Evolutionary conservation across 202 grass and related monocot genomes (phyloP), one percentile per base, ranked within the genome.

Genomic region (Zoysia matrella): DNA sequence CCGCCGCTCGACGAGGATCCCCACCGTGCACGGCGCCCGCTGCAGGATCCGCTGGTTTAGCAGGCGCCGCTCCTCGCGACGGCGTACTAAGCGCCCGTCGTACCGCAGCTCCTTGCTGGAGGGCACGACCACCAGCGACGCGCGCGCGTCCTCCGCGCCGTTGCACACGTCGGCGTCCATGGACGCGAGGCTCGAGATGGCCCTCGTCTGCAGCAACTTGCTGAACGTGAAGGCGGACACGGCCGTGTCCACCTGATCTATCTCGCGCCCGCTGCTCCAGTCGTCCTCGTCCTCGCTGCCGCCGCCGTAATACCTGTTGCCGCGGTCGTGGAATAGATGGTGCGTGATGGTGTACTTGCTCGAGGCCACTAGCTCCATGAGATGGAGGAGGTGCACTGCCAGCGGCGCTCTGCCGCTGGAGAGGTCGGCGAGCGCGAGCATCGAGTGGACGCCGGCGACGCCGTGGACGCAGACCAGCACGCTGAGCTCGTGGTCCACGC

Each of bases 51-150:
- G 82, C 5, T 80, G 75, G 77, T 97, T 97, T 3, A 92, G 47
- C 8, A 39, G 56, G 6, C 76, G 80, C 3, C 85, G 68, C 11
- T 64, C 87, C 6, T 94, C 80, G 6, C 49, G 76, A 1, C 79
- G 75, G 65, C 81, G 86, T 64, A 92, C 82, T 85, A 94, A 71
- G 53, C 77, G 83, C 13, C 91, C 82, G 56, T 94, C 94, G 45
- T 92, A 92, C 0, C 90, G 82, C 82, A 88, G 85, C 76, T 97
- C 91, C 80, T 81, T 92, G 74, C 89, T 91, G 87, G 83, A 92
- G 3, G 91, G 91, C 52, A 97, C 8, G 66, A 94, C 56, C 10
- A 94, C n/a, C 1, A 97, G 65, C 6, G 84, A 84, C 9, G 87
- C 89, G 2, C 76, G 85, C 16, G 80, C 73, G 67, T 94, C 91